These are phyloP conservation scores for Coniosporium apollinis DNA, from an alignment of 495 filamentous ascomycete species.

Conservation along the genomic window DNA sequence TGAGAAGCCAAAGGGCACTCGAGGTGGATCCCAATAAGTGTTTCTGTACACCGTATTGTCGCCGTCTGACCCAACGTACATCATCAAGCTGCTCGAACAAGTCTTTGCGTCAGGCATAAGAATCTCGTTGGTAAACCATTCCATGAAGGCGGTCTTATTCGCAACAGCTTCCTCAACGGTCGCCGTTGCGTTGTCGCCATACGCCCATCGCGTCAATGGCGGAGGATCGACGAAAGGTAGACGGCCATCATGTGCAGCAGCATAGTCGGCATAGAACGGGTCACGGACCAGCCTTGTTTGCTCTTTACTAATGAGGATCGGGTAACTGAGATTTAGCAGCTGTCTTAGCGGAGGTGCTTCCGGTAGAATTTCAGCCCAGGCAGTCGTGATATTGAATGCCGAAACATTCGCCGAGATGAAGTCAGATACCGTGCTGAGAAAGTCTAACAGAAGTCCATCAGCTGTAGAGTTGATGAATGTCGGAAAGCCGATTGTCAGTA, in stretches of 20 bases:
- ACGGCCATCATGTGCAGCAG: constrained; percentile 19
- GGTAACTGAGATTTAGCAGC: constrained; percentile 17
- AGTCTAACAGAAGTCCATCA: constrained; percentile 16
- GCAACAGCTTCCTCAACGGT: constrained; percentile 21
- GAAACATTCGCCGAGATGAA: constrained; percentile 15
- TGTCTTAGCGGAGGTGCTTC: background rate
- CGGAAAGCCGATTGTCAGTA: constrained; percentile 14
- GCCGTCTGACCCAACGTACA: constrained; percentile 19
- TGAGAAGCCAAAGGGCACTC: constrained; percentile 29
- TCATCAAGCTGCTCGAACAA: constrained; percentile 27
- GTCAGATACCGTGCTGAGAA: constrained; percentile 10
- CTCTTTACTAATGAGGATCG: constrained; percentile 17
- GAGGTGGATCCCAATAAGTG: constrained; percentile 18
- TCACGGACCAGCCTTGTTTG: constrained; percentile 17
- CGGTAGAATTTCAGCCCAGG: constrained; percentile 12
- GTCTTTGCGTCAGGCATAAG: constrained; percentile 23
- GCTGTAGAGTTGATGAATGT: constrained; percentile 7
- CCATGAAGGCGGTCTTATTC: constrained; percentile 34
- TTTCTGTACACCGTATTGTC: constrained; percentile 20
- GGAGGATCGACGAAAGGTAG: constrained; percentile 23
- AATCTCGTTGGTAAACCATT: constrained; percentile 35
- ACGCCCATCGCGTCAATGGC: constrained; percentile 39
- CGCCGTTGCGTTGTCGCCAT: constrained; percentile 28
- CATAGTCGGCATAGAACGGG: constrained; percentile 26
- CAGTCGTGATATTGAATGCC: constrained; percentile 12